Base-by-base conservation (phyloP, 345 rosid genomes). In the Lepidium didymum region DNA sequence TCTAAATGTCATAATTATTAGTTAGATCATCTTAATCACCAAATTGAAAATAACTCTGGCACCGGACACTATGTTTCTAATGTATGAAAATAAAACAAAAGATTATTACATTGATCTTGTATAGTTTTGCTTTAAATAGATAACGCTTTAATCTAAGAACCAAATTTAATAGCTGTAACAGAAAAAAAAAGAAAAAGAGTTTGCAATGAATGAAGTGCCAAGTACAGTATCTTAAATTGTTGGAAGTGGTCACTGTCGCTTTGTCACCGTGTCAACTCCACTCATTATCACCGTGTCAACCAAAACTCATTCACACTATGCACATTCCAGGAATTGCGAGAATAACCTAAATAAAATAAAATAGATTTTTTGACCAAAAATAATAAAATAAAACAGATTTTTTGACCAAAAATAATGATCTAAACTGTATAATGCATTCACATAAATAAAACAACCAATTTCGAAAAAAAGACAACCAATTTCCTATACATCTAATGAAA, bases 401-500 rank as follows among this genome's bases (percentile, higher is more conserved):
- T n/a, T n/a, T n/a, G n/a, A n/a, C n/a, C n/a, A n/a, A n/a, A n/a
- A n/a, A n/a, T n/a, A n/a, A n/a, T n/a, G n/a, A n/a, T n/a, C n/a
- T n/a, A n/a, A n/a, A n/a, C n/a, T n/a, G n/a, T 67, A 0, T 4
- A 4, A 27, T 47, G 64, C 53, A 59, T 69, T 69, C 74, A 69
- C 66, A 69, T 40, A 12, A 23, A 59, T 42, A 58, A 36, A 3
- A 36, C n/a, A n/a, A n/a, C n/a, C n/a, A n/a, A n/a, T n/a, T n/a
- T n/a, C n/a, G n/a, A n/a, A n/a, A n/a, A n/a, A n/a, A n/a, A n/a
- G n/a, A 62, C 55, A 49, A 34, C 29, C 33, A 6, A 29, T 29
- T 29, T 29, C 33, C 6, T 27, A 4, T 27, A 27, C 4, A 27
- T 4, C 33, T 29, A 29, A 6, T 29, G 33, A 29, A 29, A 49